Evolutionary conservation across 2,329 filamentous ascomycete genomes (phyloP).

Genomic region (Microdochium bolleyi): DNA sequence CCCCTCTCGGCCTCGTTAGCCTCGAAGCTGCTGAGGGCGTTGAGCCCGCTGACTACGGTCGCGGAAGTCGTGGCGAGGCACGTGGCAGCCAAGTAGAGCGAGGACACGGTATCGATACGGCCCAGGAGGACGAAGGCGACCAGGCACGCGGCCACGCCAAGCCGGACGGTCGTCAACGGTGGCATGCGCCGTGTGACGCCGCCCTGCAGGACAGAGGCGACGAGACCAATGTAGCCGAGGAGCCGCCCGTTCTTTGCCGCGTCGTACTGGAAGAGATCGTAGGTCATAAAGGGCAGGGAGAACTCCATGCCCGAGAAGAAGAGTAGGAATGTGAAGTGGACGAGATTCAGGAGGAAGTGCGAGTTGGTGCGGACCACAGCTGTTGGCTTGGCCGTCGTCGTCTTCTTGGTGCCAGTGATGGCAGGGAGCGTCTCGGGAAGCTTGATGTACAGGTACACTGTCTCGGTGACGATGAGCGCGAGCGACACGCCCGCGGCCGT

Average conservation of each 20-base stretch:
- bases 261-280: constrained; percentile 80
- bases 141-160: constrained; percentile 71
- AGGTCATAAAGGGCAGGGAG: constrained; percentile 94
- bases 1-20: constrained; percentile 74
- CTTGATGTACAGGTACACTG: constrained; percentile 72
- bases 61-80: constrained; percentile 84
- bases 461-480: constrained; percentile 77
- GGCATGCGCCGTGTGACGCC: constrained; percentile 81
- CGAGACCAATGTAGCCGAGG: constrained; percentile 82
- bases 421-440: constrained; percentile 81
- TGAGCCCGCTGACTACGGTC: constrained; percentile 89
- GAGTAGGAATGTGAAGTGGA: constrained; percentile 85
- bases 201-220: constrained; percentile 88
- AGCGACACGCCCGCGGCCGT: constrained; percentile 85
- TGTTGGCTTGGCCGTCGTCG: constrained; percentile 13
- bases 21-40: constrained; percentile 87
- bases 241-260: constrained; percentile 76
- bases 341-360: constrained; percentile 71
- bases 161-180: constrained; percentile 69
- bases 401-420: constrained; percentile 14
- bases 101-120: constrained; percentile 56
- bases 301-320: constrained; percentile 99
- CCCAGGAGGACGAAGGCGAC: constrained; percentile 74
- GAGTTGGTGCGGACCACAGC: constrained; percentile 61
- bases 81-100: constrained; percentile 74